Evolutionary conservation across 2,329 filamentous ascomycete genomes (phyloP).

Genomic region (Fusarium aywerte): DNA sequence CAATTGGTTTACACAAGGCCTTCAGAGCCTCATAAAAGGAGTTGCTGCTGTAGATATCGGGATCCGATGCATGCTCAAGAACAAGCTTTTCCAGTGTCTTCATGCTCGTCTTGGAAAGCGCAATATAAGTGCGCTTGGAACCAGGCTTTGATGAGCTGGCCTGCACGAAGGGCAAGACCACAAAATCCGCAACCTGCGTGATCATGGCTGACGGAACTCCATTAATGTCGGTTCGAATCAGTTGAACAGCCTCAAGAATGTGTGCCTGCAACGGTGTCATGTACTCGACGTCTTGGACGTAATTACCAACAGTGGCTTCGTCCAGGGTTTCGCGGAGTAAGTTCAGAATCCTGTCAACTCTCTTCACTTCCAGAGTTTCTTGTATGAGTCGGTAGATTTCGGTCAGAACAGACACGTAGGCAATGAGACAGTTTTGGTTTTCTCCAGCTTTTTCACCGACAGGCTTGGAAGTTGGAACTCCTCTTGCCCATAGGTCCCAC

Average conservation of each 20-base stretch:
- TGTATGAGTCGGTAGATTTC: conserved; percentile 83
- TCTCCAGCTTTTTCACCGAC: conserved; percentile 58
- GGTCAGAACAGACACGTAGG: conserved; percentile 81
- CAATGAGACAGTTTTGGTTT: conserved; percentile 84
- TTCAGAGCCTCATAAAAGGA: conserved; percentile 73
- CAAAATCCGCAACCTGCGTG: conserved; percentile 74
- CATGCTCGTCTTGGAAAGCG: conserved; percentile 87
- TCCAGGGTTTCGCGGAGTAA: conserved; percentile 78
- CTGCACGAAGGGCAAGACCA: conserved; percentile 72
- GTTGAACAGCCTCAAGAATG: conserved; percentile 73
- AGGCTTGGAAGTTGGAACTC: conserved; percentile 64
- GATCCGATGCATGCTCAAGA: conserved; percentile 66
- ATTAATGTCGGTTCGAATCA: conserved; percentile 72
- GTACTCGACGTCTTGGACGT: conserved; percentile 77
- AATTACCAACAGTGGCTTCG: conserved; percentile 73
- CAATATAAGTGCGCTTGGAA: conserved; percentile 82
- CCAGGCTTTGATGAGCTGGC: conserved; percentile 50
- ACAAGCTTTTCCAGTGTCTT: conserved; percentile 71
- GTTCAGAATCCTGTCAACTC: conserved; percentile 73
- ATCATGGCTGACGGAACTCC: conserved; percentile 76
- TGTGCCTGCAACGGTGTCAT: conserved; percentile 77
- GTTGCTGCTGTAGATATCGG: conserved; percentile 75
- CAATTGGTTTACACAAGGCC: conserved; percentile 75
- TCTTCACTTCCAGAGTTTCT: conserved; percentile 68
- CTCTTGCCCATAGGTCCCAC: conserved; percentile 77